Percentiles rank a stretch among this genome's conserved stretches.
These are phyloP conservation scores for Botrytis squamosa DNA, from an alignment of 2,329 filamentous ascomycete species.

Conservation along the genomic window DNA sequence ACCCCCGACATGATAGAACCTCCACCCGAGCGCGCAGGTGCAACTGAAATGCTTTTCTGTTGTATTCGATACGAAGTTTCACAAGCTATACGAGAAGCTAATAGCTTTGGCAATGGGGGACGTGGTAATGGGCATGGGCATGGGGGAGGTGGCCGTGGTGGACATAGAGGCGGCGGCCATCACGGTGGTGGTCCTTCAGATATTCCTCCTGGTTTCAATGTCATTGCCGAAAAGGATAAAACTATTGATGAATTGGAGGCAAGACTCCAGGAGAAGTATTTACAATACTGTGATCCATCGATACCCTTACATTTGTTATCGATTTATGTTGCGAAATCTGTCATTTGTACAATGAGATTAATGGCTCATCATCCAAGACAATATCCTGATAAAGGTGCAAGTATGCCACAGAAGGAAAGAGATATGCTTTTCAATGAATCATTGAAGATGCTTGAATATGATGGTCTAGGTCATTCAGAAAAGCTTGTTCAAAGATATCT, in stretches of 20 bases:
- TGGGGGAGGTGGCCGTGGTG: not conserved
- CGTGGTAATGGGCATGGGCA: not conserved
- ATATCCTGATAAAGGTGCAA: conserved; percentile 35
- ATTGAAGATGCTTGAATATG: conserved; percentile 42
- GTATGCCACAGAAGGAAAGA: conserved; percentile 38
- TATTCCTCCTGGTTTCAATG: conserved; percentile 13
- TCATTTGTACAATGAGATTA: conserved; percentile 38
- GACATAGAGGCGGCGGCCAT: not conserved
- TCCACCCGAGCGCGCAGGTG: conserved; percentile 44
- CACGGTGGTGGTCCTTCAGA: not conserved
- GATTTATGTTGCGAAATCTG: conserved; percentile 34
- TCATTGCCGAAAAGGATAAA: conserved; percentile 32
- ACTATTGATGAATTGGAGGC: conserved; percentile 36
- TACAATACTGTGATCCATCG: conserved; percentile 45
- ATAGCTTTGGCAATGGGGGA: conserved; percentile 12
- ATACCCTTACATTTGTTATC: conserved; percentile 42
- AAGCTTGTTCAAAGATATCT: conserved; percentile 36
- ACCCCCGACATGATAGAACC: conserved; percentile 45
- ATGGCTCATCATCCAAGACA: conserved; percentile 39
- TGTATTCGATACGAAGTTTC: conserved; percentile 42
- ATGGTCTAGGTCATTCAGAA: conserved; percentile 37
- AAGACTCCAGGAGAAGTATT: conserved; percentile 43
- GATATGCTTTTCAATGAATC: conserved; percentile 40
- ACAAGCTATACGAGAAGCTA: conserved; percentile 27
- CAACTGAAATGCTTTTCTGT: conserved; percentile 49